Evolutionary conservation across 441 rosid species (phyloP), one percentile per base, ranked within the genome.

Genomic region (Euphorbia celastroides): DNA sequence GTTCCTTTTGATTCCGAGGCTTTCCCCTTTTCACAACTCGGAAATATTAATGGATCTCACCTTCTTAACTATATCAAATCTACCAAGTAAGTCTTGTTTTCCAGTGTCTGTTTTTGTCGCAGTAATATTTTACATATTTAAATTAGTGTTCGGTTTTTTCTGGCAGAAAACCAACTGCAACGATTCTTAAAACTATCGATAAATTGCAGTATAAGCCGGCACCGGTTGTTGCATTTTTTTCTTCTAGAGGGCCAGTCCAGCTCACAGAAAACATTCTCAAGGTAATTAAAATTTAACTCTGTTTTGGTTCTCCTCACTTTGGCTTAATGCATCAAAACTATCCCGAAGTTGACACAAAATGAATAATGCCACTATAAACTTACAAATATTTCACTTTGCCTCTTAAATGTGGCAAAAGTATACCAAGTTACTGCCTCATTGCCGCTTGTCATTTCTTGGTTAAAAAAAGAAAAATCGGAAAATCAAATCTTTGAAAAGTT

Each of bases 21-120:
- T 30, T 84, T 90, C 55, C 93, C 95, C 28, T 75, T 74, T 59
- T 28, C 85, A 27, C 82, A 88, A 81, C 83, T 85, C 71, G 85
- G 81, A 57, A 72, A 42, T 34, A 50, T 19, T 46, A 72, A 52
- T 41, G 93, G 89, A 42, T 72, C 62, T 68, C 77, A 80, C 74
- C 83, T 88, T 65, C 80, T 85, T 28, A 74, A 77, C 38, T 88
- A 90, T 78, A 81, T 85, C 60, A 77, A 80, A 41, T 74, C 77
- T 38, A 82, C 84, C 78, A 86, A 80, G 89, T 85, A 76, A 82
- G 80, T 19, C 65, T 62, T 68, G 5, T 17, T 55, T 25, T 55
- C 30, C 2, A 9, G 2, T 54, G 0, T 9, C 9, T 8, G 4
- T 54, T 22, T 8, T 25, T 9, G 22, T 25, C 22, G 0, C 12